Percentiles rank a stretch among this genome's conserved stretches.
phyloP scores from a whole-genome alignment of 768 basidiomycete species.

The Auricularia auricula-judae region DNA sequence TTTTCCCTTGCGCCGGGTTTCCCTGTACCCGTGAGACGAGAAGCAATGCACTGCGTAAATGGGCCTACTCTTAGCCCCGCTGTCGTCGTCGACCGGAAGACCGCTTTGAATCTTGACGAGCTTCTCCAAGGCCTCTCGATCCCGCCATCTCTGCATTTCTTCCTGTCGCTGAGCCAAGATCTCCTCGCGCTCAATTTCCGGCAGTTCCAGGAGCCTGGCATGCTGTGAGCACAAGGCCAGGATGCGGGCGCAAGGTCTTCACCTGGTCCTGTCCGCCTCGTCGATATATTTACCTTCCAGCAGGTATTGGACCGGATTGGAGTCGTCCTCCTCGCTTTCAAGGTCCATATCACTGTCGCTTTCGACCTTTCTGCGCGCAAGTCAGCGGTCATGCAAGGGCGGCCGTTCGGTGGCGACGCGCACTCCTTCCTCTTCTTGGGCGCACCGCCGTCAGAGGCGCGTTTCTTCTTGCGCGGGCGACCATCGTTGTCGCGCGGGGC shows the following conservation, averaged over 20 bases:
- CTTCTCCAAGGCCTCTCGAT: constrained; percentile 59
- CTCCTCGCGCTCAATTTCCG: constrained; percentile 83
- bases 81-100: constrained; percentile 38
- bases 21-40: constrained; percentile 30
- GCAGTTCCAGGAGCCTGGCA: constrained; percentile 61
- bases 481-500: constrained; percentile 15
- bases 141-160: constrained; percentile 63
- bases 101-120: constrained; percentile 59
- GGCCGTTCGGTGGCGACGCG: constrained; percentile 21
- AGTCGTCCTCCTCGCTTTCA: constrained; percentile 49
- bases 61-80: constrained; percentile 22
- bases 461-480: constrained; percentile 12
- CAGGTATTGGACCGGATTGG: constrained; percentile 57
- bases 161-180: constrained; percentile 74
- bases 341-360: constrained; percentile 30
- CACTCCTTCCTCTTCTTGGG: constrained; percentile 67
- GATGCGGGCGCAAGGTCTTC: constrained; percentile 19
- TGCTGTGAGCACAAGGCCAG: constrained; percentile 3
- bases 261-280: constrained; percentile 75
- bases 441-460: constrained; percentile 2
- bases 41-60: constrained; percentile 1
- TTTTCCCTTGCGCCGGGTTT: constrained; percentile 64
- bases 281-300: constrained; percentile 86
- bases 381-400: background rate
- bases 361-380: background rate